Evolutionary conservation across 768 basidiomycete genomes (phyloP), one percentile per base, ranked within the genome.

Genomic region (Lactarius evosmus): DNA sequence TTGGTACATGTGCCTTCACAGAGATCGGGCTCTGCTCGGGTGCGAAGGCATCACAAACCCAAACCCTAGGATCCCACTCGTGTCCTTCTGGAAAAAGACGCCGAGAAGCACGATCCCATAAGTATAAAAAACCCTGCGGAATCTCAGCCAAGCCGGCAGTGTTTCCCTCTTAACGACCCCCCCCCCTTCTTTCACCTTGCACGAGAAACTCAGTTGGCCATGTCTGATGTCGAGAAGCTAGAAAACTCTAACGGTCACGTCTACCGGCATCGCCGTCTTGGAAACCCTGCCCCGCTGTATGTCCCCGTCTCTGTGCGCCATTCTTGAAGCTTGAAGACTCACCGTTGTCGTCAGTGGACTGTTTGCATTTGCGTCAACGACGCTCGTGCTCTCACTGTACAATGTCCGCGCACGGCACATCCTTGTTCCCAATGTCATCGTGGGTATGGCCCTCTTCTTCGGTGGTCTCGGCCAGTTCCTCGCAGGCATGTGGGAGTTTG

Each of bases 391-490:
- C 36, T 92, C 89, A 5, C 66, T 93, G 66, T 89, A 82, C 80
- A 93, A 93, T 71, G 76, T 83, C 32, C 74, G 79, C 19, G 80
- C 82, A 1, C 81, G 85, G n/a, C 70, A 75, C 27, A 78, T 92
- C 66, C 66, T 70, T 19, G 69, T 71, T 6, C 85, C 89, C 44
- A 92, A 93, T 62, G 83, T 85, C 32, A 84, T 93, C 54, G 81
- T 93, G 55, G 94, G 92, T 56, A 93, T 95, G 92, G 91, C 92
- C 29, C 71, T 91, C 68, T 89, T 86, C 75, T 84, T 84, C 66
- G 94, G 93, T 67, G 94, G 94, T 64, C 85, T 95, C 34, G 87
- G 81, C 14, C 94, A 95, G 72, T 79, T 95, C 52, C 76, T 95
- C 41, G 93, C 93, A 33, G 94, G 94, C 46, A 92, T 94, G 88